These are phyloP conservation scores for Sclerotinia nivalis DNA, from an alignment of 2,329 filamentous ascomycete genomes.

Conservation along the genomic window DNA sequence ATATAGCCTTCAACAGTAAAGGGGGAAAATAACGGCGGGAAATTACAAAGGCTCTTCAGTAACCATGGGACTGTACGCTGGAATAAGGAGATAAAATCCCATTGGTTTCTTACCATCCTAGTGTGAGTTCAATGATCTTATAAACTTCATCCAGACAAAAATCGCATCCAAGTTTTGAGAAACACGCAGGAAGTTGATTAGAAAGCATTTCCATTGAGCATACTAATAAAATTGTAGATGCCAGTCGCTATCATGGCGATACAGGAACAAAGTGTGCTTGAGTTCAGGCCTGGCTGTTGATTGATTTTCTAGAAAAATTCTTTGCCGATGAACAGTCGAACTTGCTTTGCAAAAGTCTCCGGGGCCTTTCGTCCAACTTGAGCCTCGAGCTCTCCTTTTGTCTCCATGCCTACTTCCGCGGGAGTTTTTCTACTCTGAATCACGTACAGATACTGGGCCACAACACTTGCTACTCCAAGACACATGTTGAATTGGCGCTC, in stretches of 20 bases:
- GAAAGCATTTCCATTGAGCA: slow-evolving; percentile 42
- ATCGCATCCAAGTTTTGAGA: slow-evolving; percentile 37
- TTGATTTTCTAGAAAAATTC: no score
- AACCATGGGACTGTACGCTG: slow-evolving; percentile 45
- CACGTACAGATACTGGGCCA: no score
- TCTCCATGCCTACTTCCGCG: no score
- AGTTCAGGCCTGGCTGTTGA: no score
- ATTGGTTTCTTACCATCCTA: slow-evolving; percentile 26
- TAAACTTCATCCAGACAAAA: no score
- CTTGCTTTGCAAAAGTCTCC: no score
- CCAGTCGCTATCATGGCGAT: slow-evolving; percentile 47
- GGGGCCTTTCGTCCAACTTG: no score
- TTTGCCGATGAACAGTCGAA: no score
- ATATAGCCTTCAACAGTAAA: slow-evolving; percentile 45
- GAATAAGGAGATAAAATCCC: slow-evolving; percentile 43
- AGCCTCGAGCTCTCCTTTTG: no score
- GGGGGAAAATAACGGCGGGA: slow-evolving; percentile 43
- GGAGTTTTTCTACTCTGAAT: no score
- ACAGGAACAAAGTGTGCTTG: slow-evolving; percentile 46
- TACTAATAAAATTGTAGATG: slow-evolving; percentile 44
- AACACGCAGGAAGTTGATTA: slow-evolving; percentile 44
- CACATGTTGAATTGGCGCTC: no score
- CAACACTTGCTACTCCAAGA: no score
- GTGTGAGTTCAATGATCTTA: not conserved
- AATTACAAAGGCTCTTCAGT: slow-evolving; percentile 44